Percentiles rank a stretch among this genome's conserved stretches.
These are phyloP conservation scores for Meripilus lineatus DNA, from an alignment of 1,284 basidiomycete genomes.

Conservation along the genomic window DNA sequence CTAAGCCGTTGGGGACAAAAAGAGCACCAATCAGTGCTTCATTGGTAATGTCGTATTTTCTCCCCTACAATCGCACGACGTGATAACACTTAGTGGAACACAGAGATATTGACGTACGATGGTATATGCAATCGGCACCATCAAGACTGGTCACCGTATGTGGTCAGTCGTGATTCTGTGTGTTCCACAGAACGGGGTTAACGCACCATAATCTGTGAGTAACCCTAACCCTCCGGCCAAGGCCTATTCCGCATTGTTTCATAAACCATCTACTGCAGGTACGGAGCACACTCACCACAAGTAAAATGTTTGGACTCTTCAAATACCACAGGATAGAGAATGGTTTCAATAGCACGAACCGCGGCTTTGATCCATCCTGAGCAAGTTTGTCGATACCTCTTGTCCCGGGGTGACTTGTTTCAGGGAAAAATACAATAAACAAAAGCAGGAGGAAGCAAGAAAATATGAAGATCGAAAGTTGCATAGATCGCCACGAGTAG, in stretches of 20 bases:
- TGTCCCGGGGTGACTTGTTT: slow-evolving; percentile 56
- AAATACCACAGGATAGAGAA: slow-evolving; percentile 45
- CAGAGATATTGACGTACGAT: slow-evolving; percentile 24
- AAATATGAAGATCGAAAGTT: slow-evolving; percentile 42
- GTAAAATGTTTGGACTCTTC: slow-evolving; percentile 51
- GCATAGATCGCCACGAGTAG: slow-evolving; percentile 65
- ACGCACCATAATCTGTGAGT: slow-evolving; percentile 39
- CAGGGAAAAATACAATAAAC: slow-evolving; percentile 54
- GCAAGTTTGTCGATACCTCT: slow-evolving; percentile 40
- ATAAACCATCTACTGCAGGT: no score
- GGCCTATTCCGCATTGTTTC: slow-evolving; percentile 26
- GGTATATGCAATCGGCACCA: slow-evolving; percentile 34
- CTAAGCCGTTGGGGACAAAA: slow-evolving; percentile 55
- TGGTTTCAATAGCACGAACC: slow-evolving; percentile 52
- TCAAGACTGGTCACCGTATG: slow-evolving; percentile 28
- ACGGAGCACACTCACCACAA: slow-evolving; percentile 45
- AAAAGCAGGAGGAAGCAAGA: slow-evolving; percentile 40
- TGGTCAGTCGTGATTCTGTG: no score
- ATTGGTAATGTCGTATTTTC: slow-evolving; percentile 53
- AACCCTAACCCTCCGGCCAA: slow-evolving; percentile 35
- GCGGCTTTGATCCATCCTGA: slow-evolving; percentile 18
- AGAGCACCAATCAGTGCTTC: slow-evolving; percentile 55
- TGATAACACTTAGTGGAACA: not conserved
- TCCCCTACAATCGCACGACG: slow-evolving; percentile 43
- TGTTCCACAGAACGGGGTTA: no score